phyloP scores from a whole-genome alignment of 1,284 basidiomycete genomes.

The Ceratobasidium sp. region DNA sequence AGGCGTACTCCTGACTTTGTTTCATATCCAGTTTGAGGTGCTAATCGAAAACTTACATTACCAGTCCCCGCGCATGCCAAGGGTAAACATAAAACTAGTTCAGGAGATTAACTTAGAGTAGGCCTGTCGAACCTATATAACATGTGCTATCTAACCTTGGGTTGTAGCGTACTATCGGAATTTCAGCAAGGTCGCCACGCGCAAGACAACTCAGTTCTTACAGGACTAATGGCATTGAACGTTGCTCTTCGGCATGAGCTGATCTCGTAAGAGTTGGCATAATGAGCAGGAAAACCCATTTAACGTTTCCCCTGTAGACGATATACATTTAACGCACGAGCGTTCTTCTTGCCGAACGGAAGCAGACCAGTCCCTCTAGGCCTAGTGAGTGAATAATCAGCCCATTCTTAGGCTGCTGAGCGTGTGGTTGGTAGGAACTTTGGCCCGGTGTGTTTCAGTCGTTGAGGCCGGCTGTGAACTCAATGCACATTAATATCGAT shows the following conservation, averaged over 20 bases:
- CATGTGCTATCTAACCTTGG: background rate
- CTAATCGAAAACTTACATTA: slow-evolving; percentile 53
- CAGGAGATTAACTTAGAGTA: slow-evolving; percentile 77
- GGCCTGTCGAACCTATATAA: slow-evolving; percentile 45
- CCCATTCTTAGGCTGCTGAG: background rate
- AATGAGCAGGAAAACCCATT: background rate
- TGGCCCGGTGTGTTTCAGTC: slow-evolving; percentile 49
- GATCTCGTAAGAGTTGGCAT: slow-evolving; percentile 55
- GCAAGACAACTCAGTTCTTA: slow-evolving; percentile 74
- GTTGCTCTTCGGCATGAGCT: slow-evolving; percentile 81
- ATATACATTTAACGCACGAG: slow-evolving; percentile 77
- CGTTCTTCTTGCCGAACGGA: slow-evolving; percentile 75
- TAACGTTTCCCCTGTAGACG: slow-evolving; percentile 50
- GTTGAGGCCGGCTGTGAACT: slow-evolving; percentile 71
- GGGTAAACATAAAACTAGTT: slow-evolving; percentile 66
- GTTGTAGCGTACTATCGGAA: slow-evolving; percentile 67
- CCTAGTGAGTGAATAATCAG: no score
- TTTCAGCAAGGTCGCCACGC: slow-evolving; percentile 73
- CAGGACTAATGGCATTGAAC: slow-evolving; percentile 79
- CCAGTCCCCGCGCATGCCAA: slow-evolving; percentile 48
- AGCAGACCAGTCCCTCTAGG: slow-evolving; percentile 72
- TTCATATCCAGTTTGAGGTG: slow-evolving; percentile 66
- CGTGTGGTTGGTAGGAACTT: slow-evolving; percentile 9
- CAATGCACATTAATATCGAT: slow-evolving; percentile 80
- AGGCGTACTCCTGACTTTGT: background rate